phyloP scores from a whole-genome alignment of 192 early-diverging fungal genomes.

The Obelidium mucronatum region DNA sequence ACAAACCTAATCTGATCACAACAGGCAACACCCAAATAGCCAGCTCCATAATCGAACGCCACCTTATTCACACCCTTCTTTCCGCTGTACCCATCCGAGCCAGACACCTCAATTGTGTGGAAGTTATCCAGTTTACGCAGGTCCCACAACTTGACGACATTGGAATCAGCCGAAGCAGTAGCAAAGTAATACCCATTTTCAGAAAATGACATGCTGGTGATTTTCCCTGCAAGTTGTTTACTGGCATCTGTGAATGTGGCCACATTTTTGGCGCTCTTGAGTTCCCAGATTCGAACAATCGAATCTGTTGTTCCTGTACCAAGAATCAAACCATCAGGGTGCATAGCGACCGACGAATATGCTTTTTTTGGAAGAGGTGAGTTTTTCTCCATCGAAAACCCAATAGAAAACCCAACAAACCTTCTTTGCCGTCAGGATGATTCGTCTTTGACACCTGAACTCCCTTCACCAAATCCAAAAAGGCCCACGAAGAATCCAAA shows the following conservation, averaged over 20 bases:
- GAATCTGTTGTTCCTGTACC: slow-evolving; percentile 79
- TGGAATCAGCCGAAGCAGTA: slow-evolving; percentile 70
- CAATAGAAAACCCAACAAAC: slow-evolving; percentile 34
- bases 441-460: slow-evolving; percentile 55
- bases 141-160: slow-evolving; percentile 89
- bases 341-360: slow-evolving; percentile 76
- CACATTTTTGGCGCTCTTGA: slow-evolving; percentile 72
- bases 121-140: slow-evolving; percentile 82
- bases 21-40: slow-evolving; percentile 81
- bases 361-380: slow-evolving; percentile 45
- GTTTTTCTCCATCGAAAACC: neutral
- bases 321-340: slow-evolving; percentile 92
- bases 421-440: slow-evolving; percentile 54
- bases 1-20: slow-evolving; percentile 48
- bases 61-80: slow-evolving; percentile 60
- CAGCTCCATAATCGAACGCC: slow-evolving; percentile 83
- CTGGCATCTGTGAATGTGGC: slow-evolving; percentile 64
- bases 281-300: slow-evolving; percentile 82
- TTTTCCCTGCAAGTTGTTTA: slow-evolving; percentile 35
- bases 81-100: slow-evolving; percentile 39
- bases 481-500: slow-evolving; percentile 79
- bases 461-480: slow-evolving; percentile 76
- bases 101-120: slow-evolving; percentile 66
- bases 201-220: slow-evolving; percentile 82
- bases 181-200: slow-evolving; percentile 96